Base-by-base conservation (phyloP, 2,329 filamentous ascomycete genomes). In the Plectosphaerella plurivora region DNA sequence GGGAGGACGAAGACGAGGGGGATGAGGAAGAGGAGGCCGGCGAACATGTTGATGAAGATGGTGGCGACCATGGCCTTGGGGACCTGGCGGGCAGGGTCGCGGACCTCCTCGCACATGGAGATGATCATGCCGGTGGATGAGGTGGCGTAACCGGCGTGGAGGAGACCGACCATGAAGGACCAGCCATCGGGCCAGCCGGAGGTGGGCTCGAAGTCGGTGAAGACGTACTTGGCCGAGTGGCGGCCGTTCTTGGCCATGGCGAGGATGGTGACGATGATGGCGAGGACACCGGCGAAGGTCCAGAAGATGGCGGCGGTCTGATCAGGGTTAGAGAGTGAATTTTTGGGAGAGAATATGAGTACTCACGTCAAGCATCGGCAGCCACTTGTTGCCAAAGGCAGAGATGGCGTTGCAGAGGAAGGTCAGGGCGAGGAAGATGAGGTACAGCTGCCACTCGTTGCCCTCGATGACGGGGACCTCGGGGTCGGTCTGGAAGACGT, bases 91-190 rank as follows among this genome's bases (percentile, higher is more conserved):
- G 83, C 75, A 5, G 86, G 86, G 47, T 82, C 71, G 63, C 79
- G 75, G 12, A 88, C 85, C 66, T 89, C 87, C 68, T 90, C 87
- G 61, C 84, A 88, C 86, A 89, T 89, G 56, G 83, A 87, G 65
- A 90, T 86, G 54, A 91, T 86, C 87, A 91, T 91, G 69, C 88
- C 88, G 0, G 86, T 89, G 15, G 86, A 87, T 4, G 86, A 89
- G 14, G 86, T 89, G 45, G 84, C 86, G 62, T 90, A 89, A 56
- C 83, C 87, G 48, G 84, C 86, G 61, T 89, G 86, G 18, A 89
- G 73, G 25, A 90, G 76, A 63, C 87, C 87, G 54, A 90, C 83
- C 64, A 81, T 84, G 71, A 88, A 89, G 4, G 86, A 85, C 86
- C 86, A 89, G 61, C 87, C 86, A 42, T 78, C 73, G 4, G 76